A percentile compares a stretch with the other conserved stretches of the same genome.
Conservation (phyloP, 2,329 filamentous ascomycete species). For the Phialophora chinensis region DNA sequence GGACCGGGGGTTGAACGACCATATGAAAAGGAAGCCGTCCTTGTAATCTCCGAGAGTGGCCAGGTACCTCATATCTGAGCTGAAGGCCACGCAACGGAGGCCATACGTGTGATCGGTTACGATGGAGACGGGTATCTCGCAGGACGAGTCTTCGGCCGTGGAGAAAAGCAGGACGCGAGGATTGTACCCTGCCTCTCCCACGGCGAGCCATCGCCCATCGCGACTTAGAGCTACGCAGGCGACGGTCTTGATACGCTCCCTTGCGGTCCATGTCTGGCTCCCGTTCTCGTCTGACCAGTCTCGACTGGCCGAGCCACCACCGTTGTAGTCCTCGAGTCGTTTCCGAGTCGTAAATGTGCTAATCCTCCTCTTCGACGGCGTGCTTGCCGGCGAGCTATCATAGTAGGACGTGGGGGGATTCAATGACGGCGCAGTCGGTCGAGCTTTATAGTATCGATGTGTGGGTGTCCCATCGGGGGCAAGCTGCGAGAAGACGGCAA, state of each 20-base stretch:
- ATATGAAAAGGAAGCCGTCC: conserved; percentile 92
- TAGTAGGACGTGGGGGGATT: conserved; percentile 64
- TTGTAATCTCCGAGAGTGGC: conserved; percentile 88
- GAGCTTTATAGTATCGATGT: conserved; percentile 89
- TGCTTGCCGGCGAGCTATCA: conserved; percentile 61
- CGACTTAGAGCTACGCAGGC: conserved; percentile 88
- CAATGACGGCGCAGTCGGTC: conserved; percentile 71
- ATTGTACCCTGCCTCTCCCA: conserved; percentile 94
- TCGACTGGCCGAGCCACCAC: conserved; percentile 51
- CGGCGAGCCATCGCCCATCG: conserved; percentile 84
- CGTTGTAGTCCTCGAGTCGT: conserved; percentile 52
- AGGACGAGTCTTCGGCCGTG: conserved; percentile 74
- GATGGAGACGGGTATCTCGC: conserved; percentile 80
- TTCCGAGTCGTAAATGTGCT: conserved; percentile 59
- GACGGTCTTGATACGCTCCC: conserved; percentile 91
- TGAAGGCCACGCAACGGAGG: conserved; percentile 87
- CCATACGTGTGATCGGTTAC: conserved; percentile 90
- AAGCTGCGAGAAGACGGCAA: conserved; percentile 86
- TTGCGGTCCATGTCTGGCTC: conserved; percentile 81
- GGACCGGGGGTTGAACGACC: conserved; percentile 81
- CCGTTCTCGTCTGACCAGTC: conserved; percentile 64
- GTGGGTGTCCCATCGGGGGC: conserved; percentile 67
- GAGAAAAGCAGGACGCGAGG: conserved; percentile 91
- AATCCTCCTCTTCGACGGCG: conserved; percentile 62
- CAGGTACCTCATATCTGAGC: conserved; percentile 80